Evolutionary conservation across 2,329 filamentous ascomycete genomes (phyloP), one percentile per base, ranked within the genome.

Genomic region (Phyllosticta citrichinensis): DNA sequence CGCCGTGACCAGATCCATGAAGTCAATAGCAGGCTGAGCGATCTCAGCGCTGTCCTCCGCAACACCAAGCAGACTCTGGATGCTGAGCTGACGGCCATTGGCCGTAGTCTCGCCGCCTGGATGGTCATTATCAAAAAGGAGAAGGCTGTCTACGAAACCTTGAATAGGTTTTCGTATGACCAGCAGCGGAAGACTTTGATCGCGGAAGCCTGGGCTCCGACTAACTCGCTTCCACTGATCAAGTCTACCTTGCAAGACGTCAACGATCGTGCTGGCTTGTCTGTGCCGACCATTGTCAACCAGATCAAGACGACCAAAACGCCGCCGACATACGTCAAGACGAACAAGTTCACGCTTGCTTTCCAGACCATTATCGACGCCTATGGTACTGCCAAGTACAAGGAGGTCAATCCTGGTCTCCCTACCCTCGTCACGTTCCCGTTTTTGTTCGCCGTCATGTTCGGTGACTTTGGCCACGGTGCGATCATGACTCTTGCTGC

Each of bases 361-460:
- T 99, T 99, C 80, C 94, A 99, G 76, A 97, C 93, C 62, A 99
- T 99, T 73, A 95, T 99, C 74, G 93, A 99, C 69, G 94, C 95
- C 27, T 99, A 99, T 71, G 95, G 94, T 71, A 97, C 94, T 52
- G 89, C 94, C 63, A 97, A 96, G 66, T 99, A 99, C 76, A 89
- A 89, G 67, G 94, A 99, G 77, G 89, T 97, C 74, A 99, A 99
- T 77, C 94, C 94, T 62, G 93, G 91, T 64, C 82, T 99, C 22
- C 93, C 93, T 47, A 94, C 96, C 57, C 91, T 97, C 66, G 87
- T 99, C 65, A 99, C 94, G 5, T 99, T 99, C 76, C 94, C 95
- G n/a, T 99, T 99, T 81, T 81, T 99, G 64, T 99, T 99, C 73
- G 94, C 94, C 56, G 94, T 99, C 83, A 99, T 99, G 94, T 99